phyloP scores from a whole-genome alignment of 75 land plant genomes.

The Azolla pinnata region DNA sequence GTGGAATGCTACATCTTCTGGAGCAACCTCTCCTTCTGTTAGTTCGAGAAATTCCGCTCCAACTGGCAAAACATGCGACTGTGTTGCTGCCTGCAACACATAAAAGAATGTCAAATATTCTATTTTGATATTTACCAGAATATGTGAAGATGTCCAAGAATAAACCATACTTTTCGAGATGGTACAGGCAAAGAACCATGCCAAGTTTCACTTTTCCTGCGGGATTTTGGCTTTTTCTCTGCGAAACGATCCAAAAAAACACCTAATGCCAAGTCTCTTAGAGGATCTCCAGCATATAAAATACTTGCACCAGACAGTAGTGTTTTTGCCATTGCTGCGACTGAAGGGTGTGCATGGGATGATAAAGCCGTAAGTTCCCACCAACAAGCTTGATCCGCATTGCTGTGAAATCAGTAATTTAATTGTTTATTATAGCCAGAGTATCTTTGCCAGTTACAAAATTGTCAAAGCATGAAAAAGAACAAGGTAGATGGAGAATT shows the following conservation, averaged over 20 bases:
- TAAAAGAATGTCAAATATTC: slow-evolving; percentile 5
- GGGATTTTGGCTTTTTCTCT: slow-evolving; percentile 89
- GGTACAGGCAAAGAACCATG: slow-evolving; percentile 78
- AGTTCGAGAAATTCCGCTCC: slow-evolving; percentile 65
- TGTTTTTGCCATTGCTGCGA: slow-evolving; percentile 77
- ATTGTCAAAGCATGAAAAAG: too few relatives aligned
- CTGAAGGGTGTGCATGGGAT: slow-evolving; percentile 93
- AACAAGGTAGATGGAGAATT: too few relatives aligned
- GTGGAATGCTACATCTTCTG: slow-evolving; percentile 93
- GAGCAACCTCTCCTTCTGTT: slow-evolving; percentile 83
- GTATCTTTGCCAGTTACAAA: too few relatives aligned
- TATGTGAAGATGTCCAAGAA: slow-evolving; percentile 7
- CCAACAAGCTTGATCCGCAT: slow-evolving; percentile 84
- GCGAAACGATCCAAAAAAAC: slow-evolving; percentile 88
- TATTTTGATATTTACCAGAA: too few relatives aligned
- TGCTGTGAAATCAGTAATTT: slow-evolving; percentile 29
- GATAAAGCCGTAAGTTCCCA: slow-evolving; percentile 87
- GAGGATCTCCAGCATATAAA: slow-evolving; percentile 82
- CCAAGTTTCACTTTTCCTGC: slow-evolving; percentile 40
- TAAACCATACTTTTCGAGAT: slow-evolving; percentile 57
- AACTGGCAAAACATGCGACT: slow-evolving; percentile 32
- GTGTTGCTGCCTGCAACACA: slow-evolving; percentile 43
- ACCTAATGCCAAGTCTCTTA: slow-evolving; percentile 64
- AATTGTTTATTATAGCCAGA: too few relatives aligned
- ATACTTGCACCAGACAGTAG: slow-evolving; percentile 73